Percentiles rank a stretch among this genome's conserved stretches.
Evolutionary conservation across 2,329 filamentous ascomycete genomes (phyloP).

Genomic region (Xylariaceae sp.): DNA sequence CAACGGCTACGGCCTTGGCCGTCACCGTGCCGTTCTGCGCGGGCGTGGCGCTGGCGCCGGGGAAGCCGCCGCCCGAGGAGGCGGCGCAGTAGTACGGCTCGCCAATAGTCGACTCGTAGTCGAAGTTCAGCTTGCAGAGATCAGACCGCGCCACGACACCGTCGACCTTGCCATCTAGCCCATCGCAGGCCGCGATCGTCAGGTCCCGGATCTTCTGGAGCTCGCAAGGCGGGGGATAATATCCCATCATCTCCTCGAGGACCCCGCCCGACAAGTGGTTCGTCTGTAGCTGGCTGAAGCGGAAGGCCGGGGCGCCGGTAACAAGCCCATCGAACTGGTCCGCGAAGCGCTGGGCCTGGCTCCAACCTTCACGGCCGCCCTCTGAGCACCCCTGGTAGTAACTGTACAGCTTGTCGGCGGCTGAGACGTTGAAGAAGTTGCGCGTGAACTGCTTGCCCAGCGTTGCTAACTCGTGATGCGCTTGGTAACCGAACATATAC

Average conservation of each 20-base stretch:
- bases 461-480: conserved; percentile 43
- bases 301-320: conserved; percentile 54
- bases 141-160: conserved; percentile 54
- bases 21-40: conserved; percentile 41
- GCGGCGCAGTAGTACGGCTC: conserved; percentile 50
- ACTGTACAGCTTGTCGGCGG: conserved; percentile 44
- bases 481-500: conserved; percentile 48
- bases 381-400: conserved; percentile 63
- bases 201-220: conserved; percentile 56
- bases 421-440: conserved; percentile 47
- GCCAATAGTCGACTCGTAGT: conserved; percentile 54
- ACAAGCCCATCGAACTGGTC: conserved; percentile 55
- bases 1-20: conserved; percentile 39
- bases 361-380: conserved; percentile 55
- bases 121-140: conserved; percentile 44
- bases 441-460: conserved; percentile 52
- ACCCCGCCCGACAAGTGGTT: conserved; percentile 48
- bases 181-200: conserved; percentile 61
- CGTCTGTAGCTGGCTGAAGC: conserved; percentile 52
- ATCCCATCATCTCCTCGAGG: conserved; percentile 47
- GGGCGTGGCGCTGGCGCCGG: conserved; percentile 33
- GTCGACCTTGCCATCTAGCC: conserved; percentile 59
- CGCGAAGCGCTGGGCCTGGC: conserved; percentile 56
- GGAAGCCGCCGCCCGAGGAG: conserved; percentile 30
- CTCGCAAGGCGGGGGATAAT: conserved; percentile 51